phyloP scores from a whole-genome alignment of 352 stramenopile genomes.

The Pythium aphanidermatum region DNA sequence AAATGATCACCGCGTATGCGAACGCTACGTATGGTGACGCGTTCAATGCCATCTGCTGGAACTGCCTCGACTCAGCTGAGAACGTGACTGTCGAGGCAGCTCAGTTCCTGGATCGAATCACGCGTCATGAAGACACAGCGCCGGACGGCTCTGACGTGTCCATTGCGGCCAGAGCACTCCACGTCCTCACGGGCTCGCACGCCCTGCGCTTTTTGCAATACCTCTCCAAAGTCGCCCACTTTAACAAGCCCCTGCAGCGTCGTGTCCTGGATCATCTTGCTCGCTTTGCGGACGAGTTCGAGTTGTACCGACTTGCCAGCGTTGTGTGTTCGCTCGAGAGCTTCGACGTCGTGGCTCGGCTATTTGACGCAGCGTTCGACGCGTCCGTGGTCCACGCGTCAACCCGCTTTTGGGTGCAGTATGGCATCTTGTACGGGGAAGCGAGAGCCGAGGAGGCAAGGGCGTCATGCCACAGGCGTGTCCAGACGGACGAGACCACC shows the following conservation, averaged over 20 bases:
- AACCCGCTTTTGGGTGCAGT: slow-evolving; percentile 46
- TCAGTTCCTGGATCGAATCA: slow-evolving; percentile 52
- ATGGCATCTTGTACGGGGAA: slow-evolving; percentile 39
- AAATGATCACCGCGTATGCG: slow-evolving; percentile 47
- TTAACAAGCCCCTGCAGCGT: slow-evolving; percentile 47
- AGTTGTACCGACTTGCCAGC: slow-evolving; percentile 49
- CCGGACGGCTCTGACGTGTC: background rate
- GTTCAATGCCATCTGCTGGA: slow-evolving; percentile 63
- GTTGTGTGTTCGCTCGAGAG: slow-evolving; percentile 37
- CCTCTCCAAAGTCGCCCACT: slow-evolving; percentile 52
- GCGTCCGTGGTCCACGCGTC: slow-evolving; percentile 15
- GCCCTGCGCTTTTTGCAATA: slow-evolving; percentile 65
- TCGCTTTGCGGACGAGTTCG: slow-evolving; percentile 31
- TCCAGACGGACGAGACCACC: background rate
- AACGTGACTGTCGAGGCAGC: slow-evolving; percentile 61
- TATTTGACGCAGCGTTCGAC: slow-evolving; percentile 38
- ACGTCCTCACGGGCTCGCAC: slow-evolving; percentile 48
- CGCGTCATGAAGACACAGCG: slow-evolving; percentile 8
- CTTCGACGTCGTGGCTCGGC: slow-evolving; percentile 26
- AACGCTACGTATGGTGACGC: slow-evolving; percentile 47
- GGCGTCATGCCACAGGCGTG: background rate
- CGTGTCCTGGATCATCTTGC: slow-evolving; percentile 36
- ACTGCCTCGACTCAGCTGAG: slow-evolving; percentile 59
- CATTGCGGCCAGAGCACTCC: slow-evolving; percentile 29
- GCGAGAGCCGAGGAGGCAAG: slow-evolving; percentile 19